phyloP scores from a whole-genome alignment of 2,329 filamentous ascomycete species.

The Neofusicoccum kwambonambiense region DNA sequence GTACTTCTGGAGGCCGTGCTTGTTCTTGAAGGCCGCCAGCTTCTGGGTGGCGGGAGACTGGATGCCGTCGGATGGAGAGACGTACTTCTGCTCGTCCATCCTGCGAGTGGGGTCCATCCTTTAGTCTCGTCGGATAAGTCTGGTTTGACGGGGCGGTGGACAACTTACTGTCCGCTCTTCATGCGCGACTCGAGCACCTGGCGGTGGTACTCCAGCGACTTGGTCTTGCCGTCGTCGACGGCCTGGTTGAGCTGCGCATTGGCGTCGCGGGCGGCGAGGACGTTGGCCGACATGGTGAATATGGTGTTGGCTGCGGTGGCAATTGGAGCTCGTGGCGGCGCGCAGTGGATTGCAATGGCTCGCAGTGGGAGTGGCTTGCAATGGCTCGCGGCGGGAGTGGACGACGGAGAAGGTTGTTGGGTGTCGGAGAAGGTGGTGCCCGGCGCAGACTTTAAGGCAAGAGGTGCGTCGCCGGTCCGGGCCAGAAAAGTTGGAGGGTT shows the following conservation, averaged over 20 bases:
- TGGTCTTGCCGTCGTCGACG: constrained; percentile 39
- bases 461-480: not conserved
- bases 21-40: constrained; percentile 75
- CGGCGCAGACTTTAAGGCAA: not conserved
- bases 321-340: not conserved
- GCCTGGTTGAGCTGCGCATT: constrained; percentile 49
- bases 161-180: constrained; percentile 62
- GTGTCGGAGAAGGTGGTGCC: not conserved
- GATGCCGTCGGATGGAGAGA: constrained; percentile 85
- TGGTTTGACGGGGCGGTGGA: not conserved
- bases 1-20: constrained; percentile 72
- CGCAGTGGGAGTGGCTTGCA: not conserved
- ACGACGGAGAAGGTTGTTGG: not conserved
- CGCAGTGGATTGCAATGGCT: not conserved
- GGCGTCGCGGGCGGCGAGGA: constrained; percentile 65
- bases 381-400: not conserved
- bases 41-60: constrained; percentile 85
- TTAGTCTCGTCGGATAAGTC: constrained; percentile 12
- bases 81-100: constrained; percentile 51
- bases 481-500: constrained; percentile 1
- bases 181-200: constrained; percentile 73
- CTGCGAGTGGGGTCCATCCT: constrained; percentile 5
- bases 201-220: constrained; percentile 69
- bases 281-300: constrained; percentile 55
- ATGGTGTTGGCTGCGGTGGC: not conserved